phyloP scores from a whole-genome alignment of 768 basidiomycete species.

The Tulasnella sp. region DNA sequence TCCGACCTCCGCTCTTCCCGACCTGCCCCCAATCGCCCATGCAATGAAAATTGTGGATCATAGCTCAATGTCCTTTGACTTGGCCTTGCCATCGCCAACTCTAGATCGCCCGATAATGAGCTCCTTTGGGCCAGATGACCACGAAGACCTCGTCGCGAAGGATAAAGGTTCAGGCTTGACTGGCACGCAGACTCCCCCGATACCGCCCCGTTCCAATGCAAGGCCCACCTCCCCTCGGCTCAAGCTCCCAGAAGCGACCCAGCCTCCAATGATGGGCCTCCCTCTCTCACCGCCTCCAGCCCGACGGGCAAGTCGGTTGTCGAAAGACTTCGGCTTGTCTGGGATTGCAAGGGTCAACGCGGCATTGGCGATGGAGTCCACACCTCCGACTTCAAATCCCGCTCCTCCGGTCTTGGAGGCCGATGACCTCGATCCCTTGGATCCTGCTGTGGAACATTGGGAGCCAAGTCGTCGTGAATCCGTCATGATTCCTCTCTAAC shows the following conservation, averaged over 20 bases:
- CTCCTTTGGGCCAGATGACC: neutral
- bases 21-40: neutral
- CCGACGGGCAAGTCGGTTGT: neutral
- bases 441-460: neutral
- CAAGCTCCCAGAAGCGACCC: neutral
- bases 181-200: constrained; percentile 4
- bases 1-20: neutral
- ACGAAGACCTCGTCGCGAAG: neutral
- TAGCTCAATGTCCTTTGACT: neutral
- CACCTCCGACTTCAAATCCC: neutral
- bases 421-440: neutral
- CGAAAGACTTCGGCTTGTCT: neutral
- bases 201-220: constrained; percentile 9
- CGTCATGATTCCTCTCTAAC: neutral
- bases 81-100: neutral
- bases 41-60: constrained; percentile 2
- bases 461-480: constrained; percentile 10
- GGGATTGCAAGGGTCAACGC: neutral
- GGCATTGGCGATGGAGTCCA: neutral
- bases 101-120: neutral
- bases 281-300: constrained; percentile 9
- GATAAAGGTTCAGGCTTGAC: neutral
- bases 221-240: neutral
- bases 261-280: neutral
- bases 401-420: neutral